These are phyloP conservation scores for Fusarium gaditjirri DNA, from an alignment of 2,329 filamentous ascomycete genomes.

Conservation along the genomic window DNA sequence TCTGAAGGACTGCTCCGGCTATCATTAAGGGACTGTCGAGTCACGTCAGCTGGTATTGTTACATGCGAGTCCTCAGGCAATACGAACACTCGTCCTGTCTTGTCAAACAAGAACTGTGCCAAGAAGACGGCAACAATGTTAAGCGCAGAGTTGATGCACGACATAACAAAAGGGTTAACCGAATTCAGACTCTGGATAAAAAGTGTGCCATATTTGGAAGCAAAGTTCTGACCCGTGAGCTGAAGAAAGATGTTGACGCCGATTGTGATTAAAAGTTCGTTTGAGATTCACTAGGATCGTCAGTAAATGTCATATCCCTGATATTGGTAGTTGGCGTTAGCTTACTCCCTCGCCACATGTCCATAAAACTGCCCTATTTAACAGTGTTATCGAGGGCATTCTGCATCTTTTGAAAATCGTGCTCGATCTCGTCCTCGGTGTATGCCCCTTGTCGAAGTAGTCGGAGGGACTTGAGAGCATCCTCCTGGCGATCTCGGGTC, in stretches of 20 bases:
- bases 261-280: constrained; percentile 40
- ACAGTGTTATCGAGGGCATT: background rate
- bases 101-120: background rate
- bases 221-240: constrained; percentile 45
- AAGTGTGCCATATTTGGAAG: constrained; percentile 46
- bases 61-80: background rate
- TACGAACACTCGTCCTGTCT: constrained; percentile 4
- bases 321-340: background rate
- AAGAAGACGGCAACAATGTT: constrained; percentile 27
- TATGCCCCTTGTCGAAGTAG: constrained; percentile 40
- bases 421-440: constrained; percentile 39
- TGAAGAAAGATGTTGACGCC: constrained; percentile 48
- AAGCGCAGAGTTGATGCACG: constrained; percentile 35
- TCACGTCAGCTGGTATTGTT: background rate
- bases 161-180: constrained; percentile 45
- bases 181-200: constrained; percentile 45
- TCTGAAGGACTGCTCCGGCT: constrained; percentile 45
- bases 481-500: constrained; percentile 40
- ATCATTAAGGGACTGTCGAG: constrained; percentile 39
- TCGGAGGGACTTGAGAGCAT: constrained; percentile 42
- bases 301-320: background rate
- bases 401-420: constrained; percentile 27
- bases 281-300: constrained; percentile 22
- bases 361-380: background rate
- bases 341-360: constrained; percentile 6